phyloP scores from a whole-genome alignment of 2,329 filamentous ascomycete genomes.

The Phoma herbarum region DNA sequence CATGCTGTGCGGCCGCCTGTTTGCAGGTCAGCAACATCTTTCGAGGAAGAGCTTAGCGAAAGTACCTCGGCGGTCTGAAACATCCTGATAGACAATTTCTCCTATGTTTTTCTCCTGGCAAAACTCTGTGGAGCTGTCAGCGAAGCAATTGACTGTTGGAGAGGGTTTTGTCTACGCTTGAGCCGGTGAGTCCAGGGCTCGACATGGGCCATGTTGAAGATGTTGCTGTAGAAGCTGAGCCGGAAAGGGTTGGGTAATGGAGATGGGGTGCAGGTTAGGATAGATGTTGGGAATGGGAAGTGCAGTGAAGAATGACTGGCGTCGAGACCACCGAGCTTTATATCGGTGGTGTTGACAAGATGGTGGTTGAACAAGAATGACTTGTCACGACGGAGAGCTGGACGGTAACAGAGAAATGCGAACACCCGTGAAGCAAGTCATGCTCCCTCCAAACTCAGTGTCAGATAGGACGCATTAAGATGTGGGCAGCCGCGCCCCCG shows the following conservation, averaged over 20 bases:
- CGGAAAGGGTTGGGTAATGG: neutral
- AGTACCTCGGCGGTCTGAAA: constrained; percentile 51
- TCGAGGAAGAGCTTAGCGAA: neutral
- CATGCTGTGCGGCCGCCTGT: constrained; percentile 52
- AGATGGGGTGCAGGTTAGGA: neutral
- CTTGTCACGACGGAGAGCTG: constrained; percentile 18
- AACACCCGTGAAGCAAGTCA: constrained; percentile 32
- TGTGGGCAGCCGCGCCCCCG: constrained; percentile 28
- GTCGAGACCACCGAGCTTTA: constrained; percentile 9
- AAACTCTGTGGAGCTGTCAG: constrained; percentile 38
- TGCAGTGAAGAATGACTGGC: constrained; percentile 2
- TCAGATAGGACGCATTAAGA: constrained; percentile 26
- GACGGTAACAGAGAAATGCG: constrained; percentile 25
- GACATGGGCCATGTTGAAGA: constrained; percentile 30
- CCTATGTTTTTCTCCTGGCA: constrained; percentile 38
- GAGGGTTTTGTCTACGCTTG: constrained; percentile 32
- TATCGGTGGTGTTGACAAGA: constrained; percentile 1
- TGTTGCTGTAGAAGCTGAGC: neutral
- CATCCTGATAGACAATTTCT: constrained; percentile 45
- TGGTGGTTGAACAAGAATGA: constrained; percentile 15
- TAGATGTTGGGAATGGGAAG: constrained; percentile 1
- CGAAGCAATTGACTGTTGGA: neutral
- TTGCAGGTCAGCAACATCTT: constrained; percentile 3
- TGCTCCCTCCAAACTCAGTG: constrained; percentile 26
- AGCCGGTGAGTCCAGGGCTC: constrained; percentile 41